Evolutionary conservation across 1,139 yeast species (phyloP).

Genomic region (Starmera stellimalicola): DNA sequence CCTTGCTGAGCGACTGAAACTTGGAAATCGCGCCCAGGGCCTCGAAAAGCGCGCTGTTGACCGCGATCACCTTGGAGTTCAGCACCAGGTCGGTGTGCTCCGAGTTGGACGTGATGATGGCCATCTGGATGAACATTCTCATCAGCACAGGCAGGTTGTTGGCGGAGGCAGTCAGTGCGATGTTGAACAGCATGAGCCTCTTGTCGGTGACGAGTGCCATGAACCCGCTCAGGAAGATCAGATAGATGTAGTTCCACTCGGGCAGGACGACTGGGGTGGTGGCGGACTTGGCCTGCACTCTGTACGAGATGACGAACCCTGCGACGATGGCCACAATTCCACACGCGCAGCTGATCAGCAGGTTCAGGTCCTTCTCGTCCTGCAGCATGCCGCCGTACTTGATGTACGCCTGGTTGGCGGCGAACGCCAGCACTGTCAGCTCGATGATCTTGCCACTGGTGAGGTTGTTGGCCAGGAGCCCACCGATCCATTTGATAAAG

Average conservation of each 20-base stretch:
- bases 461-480: constrained; percentile 8
- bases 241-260: constrained; percentile 16
- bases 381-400: constrained; percentile 3
- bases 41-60: constrained; percentile 18
- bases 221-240: constrained; percentile 14
- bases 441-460: constrained; percentile 12
- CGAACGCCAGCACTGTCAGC: constrained; percentile 8
- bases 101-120: constrained; percentile 14
- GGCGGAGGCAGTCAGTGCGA: constrained; percentile 12
- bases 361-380: constrained; percentile 7
- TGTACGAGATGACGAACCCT: constrained; percentile 11
- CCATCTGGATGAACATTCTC: constrained; percentile 13
- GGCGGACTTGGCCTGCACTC: constrained; percentile 3
- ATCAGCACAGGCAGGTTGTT: constrained; percentile 15
- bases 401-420: constrained; percentile 8
- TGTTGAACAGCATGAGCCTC: constrained; percentile 14
- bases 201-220: constrained; percentile 10
- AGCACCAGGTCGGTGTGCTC: constrained; percentile 7
- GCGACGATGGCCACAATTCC: constrained; percentile 13
- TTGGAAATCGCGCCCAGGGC: constrained; percentile 20
- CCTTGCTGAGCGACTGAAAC: constrained; percentile 24
- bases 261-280: constrained; percentile 6
- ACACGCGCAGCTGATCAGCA: constrained; percentile 12
- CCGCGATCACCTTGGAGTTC: constrained; percentile 15
- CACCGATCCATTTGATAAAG: constrained; percentile 10